Base-by-base conservation (phyloP, 805 yeast genomes). In the Spathaspora sp. region DNA sequence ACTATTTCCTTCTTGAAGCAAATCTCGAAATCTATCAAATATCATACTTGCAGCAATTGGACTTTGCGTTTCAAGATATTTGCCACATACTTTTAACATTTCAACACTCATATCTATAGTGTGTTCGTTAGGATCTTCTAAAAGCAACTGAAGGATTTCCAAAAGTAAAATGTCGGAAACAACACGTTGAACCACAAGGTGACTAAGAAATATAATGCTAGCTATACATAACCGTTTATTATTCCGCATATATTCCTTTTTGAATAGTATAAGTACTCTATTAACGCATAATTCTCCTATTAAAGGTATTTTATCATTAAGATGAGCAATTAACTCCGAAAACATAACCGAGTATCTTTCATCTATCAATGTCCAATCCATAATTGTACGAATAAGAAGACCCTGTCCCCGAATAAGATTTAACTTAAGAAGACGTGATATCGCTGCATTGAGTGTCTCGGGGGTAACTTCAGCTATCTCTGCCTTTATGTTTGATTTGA, bases 291-390 rank as follows among this genome's bases (percentile, higher is more conserved):
- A 63, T 51, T 78, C 78, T 1, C 96, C 96, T 16, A 89, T 67
- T 35, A 79, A 79, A 0, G 96, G 94, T 3, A 88, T 63, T 56
- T 85, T 81, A 5, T 87, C 77, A 64, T 87, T 86, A 10, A 90
- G 48, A 0, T 85, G 75, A 1, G 85, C 75, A 0, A 80, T 75
- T 35, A 90, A 59, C 0, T 87, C 69, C 0, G 91, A 82, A 57
- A 79, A 84, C 0, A 78, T 75, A 0, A 80, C 66, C 0, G 87
- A 55, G 52, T 64, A 69, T 0, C 70, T 56, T 16, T 65, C 43
- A 12, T 82, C 72, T 7, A 60, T 63, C 12, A 73, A 39, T 58
- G 82, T 87, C 0, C 79, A 75, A 46, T 76, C 75, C 77, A 87
- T 80, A 1, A 88, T 48, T 42, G 78, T 68, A 47, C 83, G 73